Evolutionary conservation across 2,329 filamentous ascomycete species (phyloP).

Genomic region (Colletotrichum chrysophilum): DNA sequence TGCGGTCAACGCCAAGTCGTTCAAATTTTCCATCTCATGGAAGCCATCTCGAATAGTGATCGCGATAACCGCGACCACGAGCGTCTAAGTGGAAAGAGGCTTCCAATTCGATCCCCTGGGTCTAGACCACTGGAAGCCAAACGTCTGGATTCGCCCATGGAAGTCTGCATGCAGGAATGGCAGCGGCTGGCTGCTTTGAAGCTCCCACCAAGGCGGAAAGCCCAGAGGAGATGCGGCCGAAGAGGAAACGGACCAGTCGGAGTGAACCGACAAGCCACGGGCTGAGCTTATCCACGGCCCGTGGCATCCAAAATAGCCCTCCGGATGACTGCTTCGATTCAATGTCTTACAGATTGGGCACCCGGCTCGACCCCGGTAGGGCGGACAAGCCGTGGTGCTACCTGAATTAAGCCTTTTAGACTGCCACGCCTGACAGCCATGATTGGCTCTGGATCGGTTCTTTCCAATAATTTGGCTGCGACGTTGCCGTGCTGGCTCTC

Average conservation of each 20-base stretch:
- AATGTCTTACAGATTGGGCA: neutral
- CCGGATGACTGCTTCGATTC: neutral
- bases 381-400: neutral
- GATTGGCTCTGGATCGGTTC: neutral
- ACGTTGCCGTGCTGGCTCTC: neutral
- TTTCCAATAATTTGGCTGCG: neutral
- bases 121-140: neutral
- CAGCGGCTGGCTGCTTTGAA: neutral
- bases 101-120: neutral
- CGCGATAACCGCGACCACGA: neutral
- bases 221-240: neutral
- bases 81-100: neutral
- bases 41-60: neutral
- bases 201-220: neutral
- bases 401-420: neutral
- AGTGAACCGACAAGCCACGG: neutral
- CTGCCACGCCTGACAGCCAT: neutral
- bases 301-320: neutral
- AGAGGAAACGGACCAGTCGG: neutral
- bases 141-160: neutral
- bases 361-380: neutral
- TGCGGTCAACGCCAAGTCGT: neutral
- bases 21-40: neutral
- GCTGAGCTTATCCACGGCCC: neutral
- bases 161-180: neutral